Conservation (phyloP, 2,329 filamentous ascomycete species). For the Magnaporthiopsis rhizophila region DNA sequence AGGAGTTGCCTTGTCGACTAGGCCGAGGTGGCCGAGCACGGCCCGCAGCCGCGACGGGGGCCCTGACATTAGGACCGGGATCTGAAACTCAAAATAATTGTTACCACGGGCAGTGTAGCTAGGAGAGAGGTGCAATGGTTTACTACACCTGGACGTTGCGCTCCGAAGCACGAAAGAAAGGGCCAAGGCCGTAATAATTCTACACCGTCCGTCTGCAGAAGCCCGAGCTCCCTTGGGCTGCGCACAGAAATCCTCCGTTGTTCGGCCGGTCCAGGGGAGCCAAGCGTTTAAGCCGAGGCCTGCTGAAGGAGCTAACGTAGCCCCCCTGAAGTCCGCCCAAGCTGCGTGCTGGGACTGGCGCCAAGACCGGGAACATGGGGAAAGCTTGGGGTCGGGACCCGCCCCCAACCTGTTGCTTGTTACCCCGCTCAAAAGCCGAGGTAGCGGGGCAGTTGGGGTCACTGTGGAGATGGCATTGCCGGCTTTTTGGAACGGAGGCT, state of each 20-base stretch:
- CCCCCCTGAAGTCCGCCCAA: neutral
- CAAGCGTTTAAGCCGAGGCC: neutral
- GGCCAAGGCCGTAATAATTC: neutral
- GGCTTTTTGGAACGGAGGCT: neutral
- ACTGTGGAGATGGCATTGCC: no score
- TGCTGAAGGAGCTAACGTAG: neutral
- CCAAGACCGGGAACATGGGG: slow-evolving; percentile 9
- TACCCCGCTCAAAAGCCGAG: neutral
- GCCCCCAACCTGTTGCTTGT: neutral
- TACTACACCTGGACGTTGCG: neutral
- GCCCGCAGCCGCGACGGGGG: slow-evolving; percentile 52
- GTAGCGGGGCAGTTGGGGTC: no score
- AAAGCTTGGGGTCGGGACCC: neutral
- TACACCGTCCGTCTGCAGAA: neutral
- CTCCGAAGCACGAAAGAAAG: neutral
- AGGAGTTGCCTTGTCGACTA: slow-evolving; percentile 18
- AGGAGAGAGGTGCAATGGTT: neutral
- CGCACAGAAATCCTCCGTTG: neutral
- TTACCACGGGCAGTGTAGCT: neutral
- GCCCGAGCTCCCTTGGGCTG: neutral
- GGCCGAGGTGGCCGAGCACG: slow-evolving; percentile 43
- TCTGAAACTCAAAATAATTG: neutral
- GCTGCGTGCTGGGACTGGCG: neutral
- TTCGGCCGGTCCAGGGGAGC: neutral
- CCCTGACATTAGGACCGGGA: slow-evolving; percentile 49